Base-by-base conservation (phyloP, 495 filamentous ascomycete genomes). In the Friedmanniomyces endolithicus region DNA sequence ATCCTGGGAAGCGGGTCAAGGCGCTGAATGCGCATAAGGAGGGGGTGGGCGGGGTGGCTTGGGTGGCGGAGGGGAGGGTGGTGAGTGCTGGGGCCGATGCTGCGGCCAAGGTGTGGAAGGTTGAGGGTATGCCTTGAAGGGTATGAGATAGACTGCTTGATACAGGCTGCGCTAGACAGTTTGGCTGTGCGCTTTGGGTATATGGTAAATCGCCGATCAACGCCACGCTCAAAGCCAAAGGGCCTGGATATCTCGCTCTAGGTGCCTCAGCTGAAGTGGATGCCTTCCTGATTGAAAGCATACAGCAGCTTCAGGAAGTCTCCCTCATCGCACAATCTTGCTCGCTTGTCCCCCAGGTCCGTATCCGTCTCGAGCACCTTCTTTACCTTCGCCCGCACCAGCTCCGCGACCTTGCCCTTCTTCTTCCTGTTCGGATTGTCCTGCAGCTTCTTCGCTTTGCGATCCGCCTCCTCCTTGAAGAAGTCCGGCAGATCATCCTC, bases 11-110 rank as follows among this genome's bases (percentile, higher is more conserved):
- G 64, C 78, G 90, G 64, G 72, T 90, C 50, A 88, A 87, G 68
- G 79, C 80, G 35, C 67, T 76, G 25, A 88, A 94, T 65, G 88
- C 90, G 45, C 92, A 98, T 67, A 95, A 95, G 71, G 92, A 96
- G 54, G 92, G 92, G 1, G 87, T 98, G 8, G 86, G 84, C 61
- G 89, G 85, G 3, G 89, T 97, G 6, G 78, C 73, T 9, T 98
- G 92, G 94, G 76, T 86, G 17, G 78, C 78, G 8, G 79, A 73
- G 22, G 73, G 71, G n/a, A 86, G 77, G 70, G 76, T 96, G 29
- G 79, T 84, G 1, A 90, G 83, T 58, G 78, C 78, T 24, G 92
- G 92, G 11, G 87, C 83, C 1, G 92, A 98, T 77, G 89, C 87
- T 41, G 81, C 86, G 0, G 78, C 97, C 22, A 98, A 95, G 76